Evolutionary conservation across 1,284 basidiomycete genomes (phyloP).

Genomic region (Boletellus dicymbophilus): DNA sequence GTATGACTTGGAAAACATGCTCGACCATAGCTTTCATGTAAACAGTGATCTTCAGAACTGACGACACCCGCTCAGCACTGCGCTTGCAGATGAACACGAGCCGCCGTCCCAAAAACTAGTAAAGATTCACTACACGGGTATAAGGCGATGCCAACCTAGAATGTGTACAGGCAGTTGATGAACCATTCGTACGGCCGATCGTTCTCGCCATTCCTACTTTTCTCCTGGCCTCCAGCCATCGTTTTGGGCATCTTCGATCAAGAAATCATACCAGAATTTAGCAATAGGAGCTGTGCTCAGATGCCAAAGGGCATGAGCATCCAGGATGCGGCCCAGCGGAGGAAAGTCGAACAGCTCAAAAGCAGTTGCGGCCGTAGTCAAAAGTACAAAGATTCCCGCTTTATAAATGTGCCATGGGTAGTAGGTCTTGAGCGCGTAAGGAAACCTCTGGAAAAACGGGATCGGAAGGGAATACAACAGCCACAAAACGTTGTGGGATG

Average conservation of each 20-base stretch:
- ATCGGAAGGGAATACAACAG: constrained; percentile 63
- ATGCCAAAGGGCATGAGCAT: constrained; percentile 97
- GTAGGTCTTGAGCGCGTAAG: constrained; percentile 50
- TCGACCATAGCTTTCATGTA: no score
- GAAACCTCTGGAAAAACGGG: constrained; percentile 54
- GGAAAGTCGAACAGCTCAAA: constrained; percentile 95
- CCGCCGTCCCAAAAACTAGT: no score
- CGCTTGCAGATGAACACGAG: no score
- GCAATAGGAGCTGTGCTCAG: constrained; percentile 82
- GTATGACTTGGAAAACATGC: no score
- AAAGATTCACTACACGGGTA: no score
- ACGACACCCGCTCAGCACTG: no score
- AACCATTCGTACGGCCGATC: no score
- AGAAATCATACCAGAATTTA: constrained; percentile 82
- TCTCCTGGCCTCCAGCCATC: constrained; percentile 44
- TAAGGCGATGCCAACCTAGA: no score
- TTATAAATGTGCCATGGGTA: constrained; percentile 55
- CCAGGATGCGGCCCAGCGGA: constrained; percentile 75
- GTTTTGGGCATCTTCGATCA: constrained; percentile 70
- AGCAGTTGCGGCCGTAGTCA: constrained; percentile 77
- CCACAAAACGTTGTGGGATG: constrained; percentile 88
- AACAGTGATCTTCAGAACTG: no score
- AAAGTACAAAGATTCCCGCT: constrained; percentile 62
- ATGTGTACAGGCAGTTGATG: no score
- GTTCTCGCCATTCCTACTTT: constrained; percentile 23